A percentile compares a stretch with the other conserved stretches of the same genome.
These are phyloP conservation scores for Sanghuangporus baumii DNA, from an alignment of 1,284 basidiomycete species.

Conservation along the genomic window DNA sequence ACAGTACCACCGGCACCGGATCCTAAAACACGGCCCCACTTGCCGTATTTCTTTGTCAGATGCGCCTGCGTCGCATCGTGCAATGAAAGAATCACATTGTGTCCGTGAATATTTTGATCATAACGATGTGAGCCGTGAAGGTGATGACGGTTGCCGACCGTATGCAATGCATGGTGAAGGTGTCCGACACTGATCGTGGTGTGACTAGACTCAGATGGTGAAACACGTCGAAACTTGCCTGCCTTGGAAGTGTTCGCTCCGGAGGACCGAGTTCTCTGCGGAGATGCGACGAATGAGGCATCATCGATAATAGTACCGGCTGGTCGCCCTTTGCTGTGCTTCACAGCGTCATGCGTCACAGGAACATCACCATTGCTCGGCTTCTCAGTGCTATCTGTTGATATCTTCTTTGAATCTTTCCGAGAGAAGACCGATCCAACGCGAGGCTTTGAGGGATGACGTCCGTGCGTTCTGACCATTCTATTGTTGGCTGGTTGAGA, in stretches of 20 bases:
- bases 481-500: constrained; percentile 12
- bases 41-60: constrained; percentile 97
- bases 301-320: constrained; percentile 44
- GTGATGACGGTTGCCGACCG: constrained; percentile 2
- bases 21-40: constrained; percentile 95
- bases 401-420: constrained; percentile 10
- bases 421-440: constrained; percentile 10
- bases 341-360: constrained; percentile 12
- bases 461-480: not conserved
- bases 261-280: constrained; percentile 85
- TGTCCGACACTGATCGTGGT: constrained; percentile 13
- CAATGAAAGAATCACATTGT: constrained; percentile 44
- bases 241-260: constrained; percentile 51
- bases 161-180: constrained; percentile 8
- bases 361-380: constrained; percentile 4
- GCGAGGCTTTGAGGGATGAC: constrained; percentile 4
- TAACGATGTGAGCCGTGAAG: not conserved
- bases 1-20: constrained; percentile 98
- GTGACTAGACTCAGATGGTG: constrained; percentile 12
- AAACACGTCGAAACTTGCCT: constrained; percentile 3
- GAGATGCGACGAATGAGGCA: constrained; percentile 50
- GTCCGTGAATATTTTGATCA: constrained; percentile 21
- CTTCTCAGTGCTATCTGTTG: not conserved
- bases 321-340: constrained; percentile 17
- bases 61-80: constrained; percentile 87